Evolutionary conservation across 2,329 filamentous ascomycete genomes (phyloP), one percentile per base, ranked within the genome.

Genomic region (Aspergillus novofumigatus): DNA sequence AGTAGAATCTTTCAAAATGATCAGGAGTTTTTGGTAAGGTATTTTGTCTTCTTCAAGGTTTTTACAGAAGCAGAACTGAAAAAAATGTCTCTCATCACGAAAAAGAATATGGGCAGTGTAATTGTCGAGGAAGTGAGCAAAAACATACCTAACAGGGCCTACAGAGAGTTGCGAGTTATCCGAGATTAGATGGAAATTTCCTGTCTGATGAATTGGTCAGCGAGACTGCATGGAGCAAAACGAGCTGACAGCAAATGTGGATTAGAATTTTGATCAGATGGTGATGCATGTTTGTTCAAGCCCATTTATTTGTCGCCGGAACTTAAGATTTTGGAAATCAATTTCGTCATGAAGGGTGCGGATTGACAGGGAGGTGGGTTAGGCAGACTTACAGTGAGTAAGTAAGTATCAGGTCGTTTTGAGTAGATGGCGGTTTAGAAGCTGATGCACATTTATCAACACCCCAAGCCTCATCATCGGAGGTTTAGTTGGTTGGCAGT

Each of bases 21-120:
- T 81, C 78, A 81, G 79, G 77, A 78, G 67, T 62, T 77, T 77
- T 77, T 80, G 80, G 80, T 83, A 83, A 80, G 80, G 79, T 82
- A 81, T 78, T 76, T 77, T 68, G 69, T 77, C 82, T 72, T 83
- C 81, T 80, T 82, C 82, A 83, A 81, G 69, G 65, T 57, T 69
- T 72, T 82, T 83, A 76, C 81, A 83, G 82, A 82, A 84, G 82
- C 82, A 84, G 82, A 84, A 84, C 82, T 84, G 82, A 80, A 78
- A 75, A 77, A 69, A 78, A 74, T 74, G 65, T 77, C 71, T 75
- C 73, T 80, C 78, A 81, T 80, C 79, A 80, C 69, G 59, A 54
- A 67, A 67, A 70, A 54, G 42, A 14, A 55, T 9, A 17, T 29
- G 50, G 49, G 51, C 3, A 9, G 38, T 17, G 32, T 52, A 56